Evolutionary conservation across 495 filamentous ascomycete genomes (phyloP), one percentile per base, ranked within the genome.

Genomic region (Cercophora scortea): DNA sequence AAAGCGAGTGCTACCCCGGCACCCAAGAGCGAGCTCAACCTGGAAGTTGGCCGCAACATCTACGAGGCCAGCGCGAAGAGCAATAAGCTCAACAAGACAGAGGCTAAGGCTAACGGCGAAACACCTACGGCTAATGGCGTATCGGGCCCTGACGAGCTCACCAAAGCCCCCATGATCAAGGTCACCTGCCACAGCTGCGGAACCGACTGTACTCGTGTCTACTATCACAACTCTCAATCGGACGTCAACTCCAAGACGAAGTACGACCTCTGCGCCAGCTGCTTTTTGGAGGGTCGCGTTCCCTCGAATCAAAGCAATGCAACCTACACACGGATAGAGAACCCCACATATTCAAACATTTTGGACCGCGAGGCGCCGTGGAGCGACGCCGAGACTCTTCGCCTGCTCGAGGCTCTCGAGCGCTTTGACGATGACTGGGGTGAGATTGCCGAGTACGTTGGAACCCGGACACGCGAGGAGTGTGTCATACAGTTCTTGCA

Each of bases 401-500:
- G 88, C 33, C 76, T 98, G 11, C 77, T 98, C 4, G 93, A 98
- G 67, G 93, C 81, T 10, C 67, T 98, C 49, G 93, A 98, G 74
- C 77, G 84, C 57, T 91, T 86, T 58, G 90, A 96, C 56, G 94
- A 98, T 33, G 86, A 96, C 69, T 98, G 93, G 93, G 86, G 88
- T 49, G 80, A 86, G 57, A 90, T 98, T 52, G 81, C 93, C 1
- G 89, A 89, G 53, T 86, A 95, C 60, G 93, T 98, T 32, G 87
- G 87, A 34, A 90, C 88, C 3, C 81, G 90, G 42, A 95, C 89
- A n/a, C 79, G 88, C 38, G 93, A 98, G 71, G 89, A 98, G 71
- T 98, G 93, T 68, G 90, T 96, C 25, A 74, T 96, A 60, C 91
- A 95, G 64, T 98, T 98, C 75, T 71, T 98, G 55, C 88, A 94